These are phyloP conservation scores for Oidium heveae DNA, from an alignment of 2,329 filamentous ascomycete genomes.

Conservation along the genomic window DNA sequence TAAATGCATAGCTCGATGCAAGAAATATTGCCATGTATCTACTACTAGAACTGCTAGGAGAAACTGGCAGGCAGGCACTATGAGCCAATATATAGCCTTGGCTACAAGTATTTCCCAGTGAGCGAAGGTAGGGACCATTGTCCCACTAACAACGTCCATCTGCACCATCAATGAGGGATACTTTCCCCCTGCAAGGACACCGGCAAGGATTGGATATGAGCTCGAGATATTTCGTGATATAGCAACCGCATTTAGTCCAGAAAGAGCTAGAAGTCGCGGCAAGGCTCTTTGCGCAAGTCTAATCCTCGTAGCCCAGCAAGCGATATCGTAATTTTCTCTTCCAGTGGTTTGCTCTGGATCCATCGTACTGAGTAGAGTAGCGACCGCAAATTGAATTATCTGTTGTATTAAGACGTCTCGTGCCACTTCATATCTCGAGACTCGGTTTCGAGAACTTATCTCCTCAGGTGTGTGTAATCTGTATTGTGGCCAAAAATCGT, in stretches of 20 bases:
- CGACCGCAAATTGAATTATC: conserved; percentile 57
- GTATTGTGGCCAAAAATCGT: conserved; percentile 73
- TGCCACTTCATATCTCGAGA: conserved; percentile 59
- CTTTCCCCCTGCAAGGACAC: conserved; percentile 51
- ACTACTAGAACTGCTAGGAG: conserved; percentile 47
- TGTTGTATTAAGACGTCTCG: conserved; percentile 86
- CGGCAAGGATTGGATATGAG: conserved; percentile 49
- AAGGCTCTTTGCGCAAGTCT: conserved; percentile 57
- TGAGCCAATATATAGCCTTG: conserved; percentile 52
- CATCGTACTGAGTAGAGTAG: conserved; percentile 38
- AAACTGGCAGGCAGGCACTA: conserved; percentile 58
- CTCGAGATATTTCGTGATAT: conserved; percentile 51
- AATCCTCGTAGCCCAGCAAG: conserved; percentile 68
- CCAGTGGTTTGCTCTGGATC: conserved; percentile 54
- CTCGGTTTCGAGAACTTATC: conserved; percentile 72
- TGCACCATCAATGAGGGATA: conserved; percentile 47
- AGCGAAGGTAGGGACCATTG: conserved; percentile 45
- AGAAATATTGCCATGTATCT: conserved; percentile 96
- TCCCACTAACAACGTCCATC: conserved; percentile 25
- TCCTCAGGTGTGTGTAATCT: conserved; percentile 87
- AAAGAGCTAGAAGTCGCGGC: conserved; percentile 39
- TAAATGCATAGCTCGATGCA: conserved; percentile 88
- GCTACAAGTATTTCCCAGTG: conserved; percentile 57
- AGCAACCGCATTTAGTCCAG: conserved; percentile 53
- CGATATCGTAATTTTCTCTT: conserved; percentile 62